Evolutionary conservation across 2,329 filamentous ascomycete genomes (phyloP).

Genomic region (Arthrobotrys pseudoclavata): DNA sequence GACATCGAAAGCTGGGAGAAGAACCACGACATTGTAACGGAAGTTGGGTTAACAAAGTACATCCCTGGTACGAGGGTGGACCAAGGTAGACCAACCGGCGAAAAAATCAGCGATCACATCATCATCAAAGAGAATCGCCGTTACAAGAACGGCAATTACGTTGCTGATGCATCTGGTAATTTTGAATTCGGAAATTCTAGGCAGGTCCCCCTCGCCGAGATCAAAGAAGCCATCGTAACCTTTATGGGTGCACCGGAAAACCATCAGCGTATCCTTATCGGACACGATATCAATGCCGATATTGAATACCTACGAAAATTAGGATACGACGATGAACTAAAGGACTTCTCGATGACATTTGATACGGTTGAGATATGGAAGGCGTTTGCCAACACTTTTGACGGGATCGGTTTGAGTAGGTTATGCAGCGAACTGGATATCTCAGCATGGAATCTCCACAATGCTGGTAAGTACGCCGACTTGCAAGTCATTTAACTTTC

Average conservation of each 20-base stretch:
- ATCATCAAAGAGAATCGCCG: slow-evolving; percentile 78
- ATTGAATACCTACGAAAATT: slow-evolving; percentile 76
- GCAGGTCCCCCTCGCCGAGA: slow-evolving; percentile 66
- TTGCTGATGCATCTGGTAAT: slow-evolving; percentile 78
- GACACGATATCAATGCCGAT: slow-evolving; percentile 79
- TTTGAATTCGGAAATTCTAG: slow-evolving; percentile 78
- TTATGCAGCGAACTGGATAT: slow-evolving; percentile 78
- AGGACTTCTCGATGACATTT: slow-evolving; percentile 74
- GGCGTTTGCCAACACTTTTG: slow-evolving; percentile 71
- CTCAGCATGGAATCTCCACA: slow-evolving; percentile 78
- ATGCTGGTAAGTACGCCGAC: slow-evolving; percentile 71
- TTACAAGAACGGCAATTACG: slow-evolving; percentile 76
- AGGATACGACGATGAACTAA: slow-evolving; percentile 73
- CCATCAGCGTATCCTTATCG: slow-evolving; percentile 80
- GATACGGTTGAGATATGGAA: slow-evolving; percentile 82
- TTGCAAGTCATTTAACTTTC: neutral
- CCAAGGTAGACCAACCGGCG: slow-evolving; percentile 65
- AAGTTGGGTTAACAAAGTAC: slow-evolving; percentile 85
- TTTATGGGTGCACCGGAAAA: slow-evolving; percentile 65
- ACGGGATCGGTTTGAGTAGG: slow-evolving; percentile 72
- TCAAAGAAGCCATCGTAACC: slow-evolving; percentile 65
- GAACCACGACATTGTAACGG: slow-evolving; percentile 77
- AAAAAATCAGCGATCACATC: slow-evolving; percentile 74
- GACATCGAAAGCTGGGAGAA: slow-evolving; percentile 87
- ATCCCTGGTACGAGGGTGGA: slow-evolving; percentile 72